Percentiles rank a stretch among this genome's conserved stretches.
Evolutionary conservation across 345 rosid genomes (phyloP).

Genomic region (Excoecaria agallocha): DNA sequence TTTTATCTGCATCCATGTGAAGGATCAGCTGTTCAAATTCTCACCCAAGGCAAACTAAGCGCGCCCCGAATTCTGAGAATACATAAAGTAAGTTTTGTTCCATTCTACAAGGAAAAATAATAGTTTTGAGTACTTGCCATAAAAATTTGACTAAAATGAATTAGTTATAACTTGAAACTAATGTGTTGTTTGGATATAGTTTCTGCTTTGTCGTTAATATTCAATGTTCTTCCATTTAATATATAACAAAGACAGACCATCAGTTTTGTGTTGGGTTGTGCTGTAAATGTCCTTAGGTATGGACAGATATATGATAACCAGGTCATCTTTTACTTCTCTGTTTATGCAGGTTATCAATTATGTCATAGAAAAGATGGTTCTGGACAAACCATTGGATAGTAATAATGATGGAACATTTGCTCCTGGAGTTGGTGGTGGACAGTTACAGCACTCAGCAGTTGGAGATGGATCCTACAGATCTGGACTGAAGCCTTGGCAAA

Average conservation of each 20-base stretch:
- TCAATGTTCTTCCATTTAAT: not conserved
- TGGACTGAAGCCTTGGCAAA: constrained; percentile 78
- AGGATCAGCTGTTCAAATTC: constrained; percentile 78
- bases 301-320: not conserved
- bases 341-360: constrained; percentile 82
- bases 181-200: not conserved
- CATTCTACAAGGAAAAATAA: not conserved
- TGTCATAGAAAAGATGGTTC: constrained; percentile 85
- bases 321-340: constrained; percentile 15
- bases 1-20: constrained; percentile 93
- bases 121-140: not conserved
- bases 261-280: constrained; percentile 1
- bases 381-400: constrained; percentile 72
- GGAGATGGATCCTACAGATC: constrained; percentile 65
- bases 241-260: not conserved
- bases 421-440: constrained; percentile 62
- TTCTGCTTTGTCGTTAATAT: not conserved
- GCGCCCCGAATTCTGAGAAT: constrained; percentile 98
- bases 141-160: not conserved
- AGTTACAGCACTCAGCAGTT: constrained; percentile 51
- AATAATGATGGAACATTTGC: constrained; percentile 56
- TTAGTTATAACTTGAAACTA: not conserved
- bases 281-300: not conserved
- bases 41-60: constrained; percentile 94
- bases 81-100: constrained; percentile 64